Evolutionary conservation across 2,329 filamentous ascomycete genomes (phyloP).

Genomic region (Penicillium nordicum): DNA sequence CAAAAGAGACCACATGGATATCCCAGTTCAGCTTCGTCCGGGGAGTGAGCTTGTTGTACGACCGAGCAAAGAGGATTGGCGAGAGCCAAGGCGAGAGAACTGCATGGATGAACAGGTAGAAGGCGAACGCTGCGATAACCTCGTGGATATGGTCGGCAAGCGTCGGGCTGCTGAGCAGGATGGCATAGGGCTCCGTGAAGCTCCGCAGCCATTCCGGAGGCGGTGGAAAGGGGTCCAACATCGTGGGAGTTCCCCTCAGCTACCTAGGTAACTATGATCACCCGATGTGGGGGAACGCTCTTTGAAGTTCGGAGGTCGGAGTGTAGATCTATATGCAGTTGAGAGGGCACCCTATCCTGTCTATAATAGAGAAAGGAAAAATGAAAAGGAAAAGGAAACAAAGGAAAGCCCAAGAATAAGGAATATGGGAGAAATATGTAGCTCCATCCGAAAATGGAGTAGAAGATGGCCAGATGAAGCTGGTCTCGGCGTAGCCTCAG

Average conservation of each 20-base stretch:
- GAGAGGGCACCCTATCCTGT: slow-evolving; percentile 5
- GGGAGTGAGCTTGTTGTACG: slow-evolving; percentile 52
- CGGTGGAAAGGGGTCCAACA: slow-evolving; percentile 46
- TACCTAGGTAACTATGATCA: slow-evolving; percentile 11
- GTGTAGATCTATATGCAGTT: slow-evolving; percentile 8
- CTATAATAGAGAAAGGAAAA: slow-evolving; percentile 11
- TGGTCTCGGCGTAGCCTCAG: slow-evolving; percentile 20
- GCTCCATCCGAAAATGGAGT: not conserved
- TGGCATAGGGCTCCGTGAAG: slow-evolving; percentile 49
- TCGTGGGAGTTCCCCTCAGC: slow-evolving; percentile 22
- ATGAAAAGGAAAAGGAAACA: slow-evolving; percentile 11
- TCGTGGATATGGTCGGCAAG: slow-evolving; percentile 62
- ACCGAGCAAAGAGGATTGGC: slow-evolving; percentile 50
- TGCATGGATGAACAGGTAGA: slow-evolving; percentile 56
- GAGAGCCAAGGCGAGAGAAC: slow-evolving; percentile 56
- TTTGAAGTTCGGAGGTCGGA: slow-evolving; percentile 8
- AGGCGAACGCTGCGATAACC: slow-evolving; percentile 52
- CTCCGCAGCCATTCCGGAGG: slow-evolving; percentile 52
- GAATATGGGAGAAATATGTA: slow-evolving; percentile 1
- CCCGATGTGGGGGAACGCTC: slow-evolving; percentile 16
- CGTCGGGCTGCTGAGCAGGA: slow-evolving; percentile 51
- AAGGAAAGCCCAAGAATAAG: not conserved
- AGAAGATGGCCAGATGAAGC: slow-evolving; percentile 7
- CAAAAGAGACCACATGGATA: slow-evolving; percentile 61
- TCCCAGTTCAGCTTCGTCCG: slow-evolving; percentile 64